phyloP scores from a whole-genome alignment of 345 rosid genomes.

The Citrus mangshanensis region DNA sequence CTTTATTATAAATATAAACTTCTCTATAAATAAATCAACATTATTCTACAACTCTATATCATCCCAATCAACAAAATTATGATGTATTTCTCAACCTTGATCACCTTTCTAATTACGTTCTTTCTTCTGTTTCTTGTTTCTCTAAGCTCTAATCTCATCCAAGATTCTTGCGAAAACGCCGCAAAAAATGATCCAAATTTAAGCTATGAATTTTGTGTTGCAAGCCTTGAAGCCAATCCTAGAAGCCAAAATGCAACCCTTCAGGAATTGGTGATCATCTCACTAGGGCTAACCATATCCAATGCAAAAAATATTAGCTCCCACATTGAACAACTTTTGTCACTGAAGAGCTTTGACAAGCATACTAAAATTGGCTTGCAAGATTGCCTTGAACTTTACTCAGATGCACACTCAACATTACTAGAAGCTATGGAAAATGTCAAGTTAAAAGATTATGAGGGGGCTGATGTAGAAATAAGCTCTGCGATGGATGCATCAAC shows the following conservation, averaged over 20 bases:
- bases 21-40: too few species aligned
- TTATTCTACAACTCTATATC: too few species aligned
- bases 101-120: neutral
- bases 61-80: too few species aligned
- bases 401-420: constrained; percentile 16
- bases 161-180: constrained; percentile 34
- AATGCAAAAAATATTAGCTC: constrained; percentile 26
- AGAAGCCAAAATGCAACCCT: constrained; percentile 23
- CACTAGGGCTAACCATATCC: constrained; percentile 15
- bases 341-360: constrained; percentile 3
- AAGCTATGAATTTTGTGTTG: constrained; percentile 28
- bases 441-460: constrained; percentile 20
- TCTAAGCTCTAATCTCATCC: constrained; percentile 9
- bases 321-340: constrained; percentile 14
- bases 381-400: constrained; percentile 40
- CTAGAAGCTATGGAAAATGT: constrained; percentile 15
- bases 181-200: constrained; percentile 22
- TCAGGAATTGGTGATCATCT: constrained; percentile 15
- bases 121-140: constrained; percentile 8
- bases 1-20: too few species aligned
- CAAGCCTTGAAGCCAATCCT: constrained; percentile 23
- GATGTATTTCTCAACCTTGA: neutral
- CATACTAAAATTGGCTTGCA: constrained; percentile 16
- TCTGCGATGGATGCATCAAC: constrained; percentile 38
- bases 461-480: constrained; percentile 22